Evolutionary conservation across 225 moss, liverwort and hornwort genomes (phyloP), one percentile per base, ranked within the genome.

Genomic region (Bryum argenteum): DNA sequence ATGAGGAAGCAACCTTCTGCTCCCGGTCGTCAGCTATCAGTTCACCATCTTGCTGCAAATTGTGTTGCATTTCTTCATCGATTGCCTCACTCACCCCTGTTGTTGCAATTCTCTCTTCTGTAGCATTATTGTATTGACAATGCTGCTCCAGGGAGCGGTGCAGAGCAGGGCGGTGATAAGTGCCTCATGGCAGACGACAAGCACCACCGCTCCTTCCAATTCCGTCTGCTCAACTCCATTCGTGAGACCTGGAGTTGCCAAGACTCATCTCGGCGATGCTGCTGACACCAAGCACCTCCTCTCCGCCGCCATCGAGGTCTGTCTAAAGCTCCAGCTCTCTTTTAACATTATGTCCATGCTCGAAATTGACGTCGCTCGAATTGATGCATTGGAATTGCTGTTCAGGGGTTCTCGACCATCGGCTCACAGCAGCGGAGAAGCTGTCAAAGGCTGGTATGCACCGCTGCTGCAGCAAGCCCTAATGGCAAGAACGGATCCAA

Each of bases 101-200:
- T n/a, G n/a, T n/a, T n/a, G n/a, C 43, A 63, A 6, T 44, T 68
- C 51, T 42, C 63, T 57, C 51, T 22, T 1, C 41, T 28, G 14
- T 33, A 33, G 2, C 19, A 22, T 57, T 42, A 62, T 52, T 33
- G 75, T 19, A 28, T 18, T 45, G 21, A 62, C 66, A 81, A 85
- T 85, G 84, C 72, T 81, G 78, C 75, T 81, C 58, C 84, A 78
- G 55, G 72, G 84, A 33, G 69, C 37, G 61, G 76, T 76, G 67
- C 80, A 77, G 77, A 71, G 72, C 63, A 57, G 51, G 67, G 78
- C 71, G 17, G 70, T 66, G 59, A 28, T 33, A 9, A 66, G 61
- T 56, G 71, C 66, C 52, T 26, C 69, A 65, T 81, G 81, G 81
- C 24, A 53, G 52, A 74, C 33, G 33, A 33, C 33, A 33, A 33